Conservation (phyloP, 2,329 filamentous ascomycete species). For the Pestalotiopsis sp. region DNA sequence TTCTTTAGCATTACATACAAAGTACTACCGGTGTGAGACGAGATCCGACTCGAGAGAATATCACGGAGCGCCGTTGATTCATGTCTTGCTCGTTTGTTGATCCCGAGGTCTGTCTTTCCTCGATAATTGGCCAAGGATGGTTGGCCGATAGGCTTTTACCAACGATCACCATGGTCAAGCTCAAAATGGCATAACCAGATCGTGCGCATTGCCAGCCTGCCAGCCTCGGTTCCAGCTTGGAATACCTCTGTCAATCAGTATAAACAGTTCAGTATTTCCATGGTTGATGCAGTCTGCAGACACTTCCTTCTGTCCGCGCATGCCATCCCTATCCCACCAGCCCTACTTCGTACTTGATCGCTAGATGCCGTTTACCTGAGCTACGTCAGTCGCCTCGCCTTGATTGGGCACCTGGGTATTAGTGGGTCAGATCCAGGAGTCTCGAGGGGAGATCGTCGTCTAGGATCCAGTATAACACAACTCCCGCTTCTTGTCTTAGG, state of each 20-base stretch:
- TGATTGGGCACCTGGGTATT: background rate
- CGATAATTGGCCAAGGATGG: background rate
- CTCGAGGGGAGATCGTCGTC: background rate
- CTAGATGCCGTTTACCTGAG: background rate
- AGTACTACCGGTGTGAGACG: background rate
- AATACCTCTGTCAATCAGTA: background rate
- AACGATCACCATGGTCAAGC: background rate
- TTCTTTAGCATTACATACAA: background rate
- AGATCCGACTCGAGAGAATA: background rate
- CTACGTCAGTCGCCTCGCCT: background rate
- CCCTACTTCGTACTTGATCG: background rate
- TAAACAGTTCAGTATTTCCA: background rate
- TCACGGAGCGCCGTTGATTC: background rate
- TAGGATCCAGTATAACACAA: background rate
- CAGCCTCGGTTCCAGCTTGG: background rate
- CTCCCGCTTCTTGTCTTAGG: background rate
- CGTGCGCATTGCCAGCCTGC: background rate
- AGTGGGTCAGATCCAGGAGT: background rate
- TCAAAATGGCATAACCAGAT: background rate
- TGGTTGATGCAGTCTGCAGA: background rate
- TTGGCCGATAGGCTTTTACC: background rate
- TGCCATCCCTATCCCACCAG: background rate
- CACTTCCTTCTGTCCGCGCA: background rate
- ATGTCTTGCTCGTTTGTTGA: background rate
- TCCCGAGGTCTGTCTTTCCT: background rate